Percentiles rank a stretch among this genome's conserved stretches.
phyloP scores from a whole-genome alignment of 352 stramenopile genomes.

The Globisporangium lucens region DNA sequence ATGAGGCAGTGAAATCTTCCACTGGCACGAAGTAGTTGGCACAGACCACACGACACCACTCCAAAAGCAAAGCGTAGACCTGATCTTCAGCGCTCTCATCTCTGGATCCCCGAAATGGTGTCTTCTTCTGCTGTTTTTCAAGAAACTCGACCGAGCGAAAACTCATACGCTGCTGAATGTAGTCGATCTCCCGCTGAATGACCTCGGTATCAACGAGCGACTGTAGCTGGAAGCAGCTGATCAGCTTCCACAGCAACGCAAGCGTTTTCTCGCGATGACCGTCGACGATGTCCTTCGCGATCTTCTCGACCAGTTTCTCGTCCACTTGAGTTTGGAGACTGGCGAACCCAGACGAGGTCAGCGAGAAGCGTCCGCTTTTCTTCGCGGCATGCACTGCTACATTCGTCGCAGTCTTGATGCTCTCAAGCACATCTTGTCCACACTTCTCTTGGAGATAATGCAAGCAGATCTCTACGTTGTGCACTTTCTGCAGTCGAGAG shows the following conservation, averaged over 20 bases:
- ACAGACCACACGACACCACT: slow-evolving; percentile 92
- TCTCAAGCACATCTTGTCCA: slow-evolving; percentile 47
- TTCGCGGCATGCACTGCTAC: slow-evolving; percentile 12
- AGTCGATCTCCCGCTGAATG: slow-evolving; percentile 78
- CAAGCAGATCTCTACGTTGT: slow-evolving; percentile 94
- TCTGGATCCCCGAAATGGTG: slow-evolving; percentile 25
- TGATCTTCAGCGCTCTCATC: slow-evolving; percentile 34
- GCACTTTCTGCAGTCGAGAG: slow-evolving; percentile 94
- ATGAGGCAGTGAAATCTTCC: slow-evolving; percentile 90
- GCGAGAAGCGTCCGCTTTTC: slow-evolving; percentile 18
- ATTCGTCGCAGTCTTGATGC: slow-evolving; percentile 35
- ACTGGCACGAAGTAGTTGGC: slow-evolving; percentile 87
- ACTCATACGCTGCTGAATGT: slow-evolving; percentile 67
- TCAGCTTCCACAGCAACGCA: slow-evolving; percentile 93
- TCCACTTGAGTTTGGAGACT: slow-evolving; percentile 50
- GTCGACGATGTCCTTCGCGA: slow-evolving; percentile 95
- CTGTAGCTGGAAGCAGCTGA: slow-evolving; percentile 89
- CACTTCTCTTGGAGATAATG: slow-evolving; percentile 78
- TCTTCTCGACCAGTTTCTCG: slow-evolving; percentile 50
- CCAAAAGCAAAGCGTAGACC: slow-evolving; percentile 77
- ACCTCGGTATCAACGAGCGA: slow-evolving; percentile 75
- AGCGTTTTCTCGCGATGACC: slow-evolving; percentile 93
- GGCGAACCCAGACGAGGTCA: slow-evolving; percentile 39
- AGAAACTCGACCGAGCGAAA: slow-evolving; percentile 65
- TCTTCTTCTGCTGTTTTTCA: slow-evolving; percentile 33